Percentiles rank a stretch among this genome's conserved stretches.
Evolutionary conservation across 768 basidiomycete genomes (phyloP).

Genomic region (Chalciporus piperatus): DNA sequence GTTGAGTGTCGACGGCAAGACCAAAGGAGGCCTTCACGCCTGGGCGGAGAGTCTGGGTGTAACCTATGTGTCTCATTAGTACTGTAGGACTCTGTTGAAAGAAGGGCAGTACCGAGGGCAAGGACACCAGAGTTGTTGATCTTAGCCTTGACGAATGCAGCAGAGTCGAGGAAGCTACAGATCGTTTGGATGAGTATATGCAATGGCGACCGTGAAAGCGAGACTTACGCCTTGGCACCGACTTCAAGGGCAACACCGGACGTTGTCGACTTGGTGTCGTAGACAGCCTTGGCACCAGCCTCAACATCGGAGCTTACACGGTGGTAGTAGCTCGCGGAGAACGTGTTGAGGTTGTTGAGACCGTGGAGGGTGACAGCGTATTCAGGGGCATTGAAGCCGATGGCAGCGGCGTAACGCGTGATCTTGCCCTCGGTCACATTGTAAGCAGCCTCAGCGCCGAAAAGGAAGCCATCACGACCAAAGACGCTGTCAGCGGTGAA

Average conservation of each 20-base stretch:
- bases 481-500: conserved; percentile 95
- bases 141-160: conserved; percentile 96
- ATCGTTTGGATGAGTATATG: background rate
- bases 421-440: conserved; percentile 93
- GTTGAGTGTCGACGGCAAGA: conserved; percentile 92
- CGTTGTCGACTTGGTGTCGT: conserved; percentile 88
- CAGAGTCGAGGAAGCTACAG: conserved; percentile 72
- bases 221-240: conserved; percentile 86
- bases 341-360: conserved; percentile 90
- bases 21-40: conserved; percentile 93
- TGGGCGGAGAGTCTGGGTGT: conserved; percentile 91
- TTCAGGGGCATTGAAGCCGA: conserved; percentile 95
- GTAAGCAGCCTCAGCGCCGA: conserved; percentile 95
- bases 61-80: conserved; percentile 45
- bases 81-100: background rate
- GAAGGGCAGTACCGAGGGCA: conserved; percentile 59
- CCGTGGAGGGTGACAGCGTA: conserved; percentile 94
- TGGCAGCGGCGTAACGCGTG: conserved; percentile 86
- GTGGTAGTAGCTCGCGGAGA: conserved; percentile 98
- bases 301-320: conserved; percentile 88
- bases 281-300: conserved; percentile 94
- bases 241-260: conserved; percentile 90
- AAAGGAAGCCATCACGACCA: conserved; percentile 95
- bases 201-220: background rate
- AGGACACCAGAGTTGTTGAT: conserved; percentile 96